A percentile compares a stretch with the other conserved stretches of the same genome.
phyloP scores from a whole-genome alignment of 2,329 filamentous ascomycete genomes.

The Celoporthe dispersa region DNA sequence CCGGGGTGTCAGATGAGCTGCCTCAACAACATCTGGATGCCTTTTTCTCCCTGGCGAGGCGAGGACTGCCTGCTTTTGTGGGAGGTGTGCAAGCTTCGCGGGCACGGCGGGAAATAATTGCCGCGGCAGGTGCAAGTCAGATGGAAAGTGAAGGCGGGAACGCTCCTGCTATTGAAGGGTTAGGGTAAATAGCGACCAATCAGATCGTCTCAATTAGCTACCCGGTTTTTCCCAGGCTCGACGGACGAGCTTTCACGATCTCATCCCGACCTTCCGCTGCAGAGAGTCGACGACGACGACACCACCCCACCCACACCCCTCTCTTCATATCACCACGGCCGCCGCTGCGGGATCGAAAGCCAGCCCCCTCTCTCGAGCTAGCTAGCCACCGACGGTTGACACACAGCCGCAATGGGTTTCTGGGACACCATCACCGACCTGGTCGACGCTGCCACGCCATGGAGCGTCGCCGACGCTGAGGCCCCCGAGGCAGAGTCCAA shows the following conservation, averaged over 20 bases:
- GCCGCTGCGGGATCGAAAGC: constrained; percentile 36
- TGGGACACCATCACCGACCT: constrained; percentile 68
- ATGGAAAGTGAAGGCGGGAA: background rate
- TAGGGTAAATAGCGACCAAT: constrained; percentile 45
- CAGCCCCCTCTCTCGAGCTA: constrained; percentile 29
- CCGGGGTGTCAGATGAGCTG: background rate
- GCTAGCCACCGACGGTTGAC: constrained; percentile 44
- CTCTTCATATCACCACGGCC: constrained; percentile 13
- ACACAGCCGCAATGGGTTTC: constrained; percentile 62
- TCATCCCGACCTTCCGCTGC: constrained; percentile 44
- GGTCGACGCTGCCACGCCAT: constrained; percentile 67
- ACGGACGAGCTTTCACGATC: constrained; percentile 36
- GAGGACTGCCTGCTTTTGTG: background rate
- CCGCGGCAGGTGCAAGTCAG: background rate
- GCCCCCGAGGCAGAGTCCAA: constrained; percentile 62
- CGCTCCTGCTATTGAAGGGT: constrained; percentile 6
- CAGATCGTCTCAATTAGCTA: constrained; percentile 50
- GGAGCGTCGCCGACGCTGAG: constrained; percentile 68
- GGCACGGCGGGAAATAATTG: background rate
- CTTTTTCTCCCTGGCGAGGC: background rate
- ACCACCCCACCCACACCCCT: constrained; percentile 36
- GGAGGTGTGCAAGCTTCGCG: background rate
- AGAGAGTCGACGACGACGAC: constrained; percentile 38
- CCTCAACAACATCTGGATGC: background rate
- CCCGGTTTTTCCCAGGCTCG: constrained; percentile 48